Evolutionary conservation across 768 basidiomycete species (phyloP), one percentile per base, ranked within the genome.

Genomic region (Lactarius evosmus): DNA sequence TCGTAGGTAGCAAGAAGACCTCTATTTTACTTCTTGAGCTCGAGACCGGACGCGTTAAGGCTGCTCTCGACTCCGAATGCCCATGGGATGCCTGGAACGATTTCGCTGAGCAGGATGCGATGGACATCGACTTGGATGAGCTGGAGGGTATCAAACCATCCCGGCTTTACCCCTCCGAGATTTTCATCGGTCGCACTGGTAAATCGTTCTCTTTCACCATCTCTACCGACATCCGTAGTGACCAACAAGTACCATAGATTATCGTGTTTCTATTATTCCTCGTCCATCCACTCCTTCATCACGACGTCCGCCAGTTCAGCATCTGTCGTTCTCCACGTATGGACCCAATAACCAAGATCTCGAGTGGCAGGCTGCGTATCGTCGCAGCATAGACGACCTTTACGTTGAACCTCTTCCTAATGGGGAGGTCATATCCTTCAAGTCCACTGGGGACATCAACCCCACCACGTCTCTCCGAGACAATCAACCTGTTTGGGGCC

Each of bases 1-100:
- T 99, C 72, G 87, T 95, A 3, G 96, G 95, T 9, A 84, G 85
- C 72, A 97, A 97, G 75, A 89, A 95, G 74, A 95, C 94, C 0
- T 92, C 91, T 0, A 75, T 93, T 49, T 70, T 93, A 34, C 74
- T 90, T 53, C 78, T 93, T 3, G 88, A 92, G 69, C 74, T 93
- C 57, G 86, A 90, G 73, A 92, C 92, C 0, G 93, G 93, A 0
- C 83, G 80, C 70, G 80, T 95, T 61, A 91, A 87, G 74, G 86
- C 86, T 3, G 85, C 85, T 0, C 77, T 92, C 34, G 86, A 86
- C 66, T 81, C 88, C 0, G 91, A 88, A 65, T 92, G 91, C 72
- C 88, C 86, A 6, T 91, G 88, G 84, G 84, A 89, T 66, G 83
- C 83, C 1, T 84, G 82, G 62, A 84, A 84, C 38, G 83, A 86